Evolutionary conservation across 2,329 filamentous ascomycete genomes (phyloP).

Genomic region (Albifimbria verrucaria): DNA sequence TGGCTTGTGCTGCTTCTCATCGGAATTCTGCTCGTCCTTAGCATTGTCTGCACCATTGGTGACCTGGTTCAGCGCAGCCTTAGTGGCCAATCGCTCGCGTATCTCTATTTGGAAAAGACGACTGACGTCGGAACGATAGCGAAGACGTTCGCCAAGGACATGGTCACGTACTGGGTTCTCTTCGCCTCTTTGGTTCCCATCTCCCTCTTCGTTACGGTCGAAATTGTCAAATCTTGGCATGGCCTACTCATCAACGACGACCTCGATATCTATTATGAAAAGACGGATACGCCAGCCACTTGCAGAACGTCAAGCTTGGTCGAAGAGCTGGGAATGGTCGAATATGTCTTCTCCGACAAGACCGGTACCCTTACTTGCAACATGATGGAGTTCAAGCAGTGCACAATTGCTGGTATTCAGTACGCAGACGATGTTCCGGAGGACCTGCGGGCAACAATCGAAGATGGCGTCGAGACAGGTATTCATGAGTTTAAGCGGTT

Average conservation of each 20-base stretch:
- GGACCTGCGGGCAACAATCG: conserved; percentile 77
- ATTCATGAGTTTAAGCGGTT: conserved; percentile 83
- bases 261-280: conserved; percentile 95
- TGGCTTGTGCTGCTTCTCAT: conserved; percentile 88
- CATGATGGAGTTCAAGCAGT: conserved; percentile 98
- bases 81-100: conserved; percentile 60
- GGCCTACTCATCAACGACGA: conserved; percentile 98
- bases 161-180: conserved; percentile 97
- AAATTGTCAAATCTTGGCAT: conserved; percentile 97
- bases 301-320: conserved; percentile 95
- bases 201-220: conserved; percentile 94
- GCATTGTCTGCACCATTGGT: conserved; percentile 85
- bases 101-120: conserved; percentile 65
- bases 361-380: conserved; percentile 97
- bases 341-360: conserved; percentile 98
- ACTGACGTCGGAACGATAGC: conserved; percentile 54
- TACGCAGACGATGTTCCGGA: conserved; percentile 92
- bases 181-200: conserved; percentile 97
- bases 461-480: conserved; percentile 74
- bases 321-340: conserved; percentile 95
- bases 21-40: conserved; percentile 76
- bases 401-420: conserved; percentile 87
- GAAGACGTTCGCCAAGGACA: conserved; percentile 84
- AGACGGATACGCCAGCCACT: conserved; percentile 90
- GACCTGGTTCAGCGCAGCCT: conserved; percentile 77